A percentile compares a stretch with the other conserved stretches of the same genome.
Evolutionary conservation across 2,329 filamentous ascomycete genomes (phyloP).

Genomic region (Epichloe bromicola): DNA sequence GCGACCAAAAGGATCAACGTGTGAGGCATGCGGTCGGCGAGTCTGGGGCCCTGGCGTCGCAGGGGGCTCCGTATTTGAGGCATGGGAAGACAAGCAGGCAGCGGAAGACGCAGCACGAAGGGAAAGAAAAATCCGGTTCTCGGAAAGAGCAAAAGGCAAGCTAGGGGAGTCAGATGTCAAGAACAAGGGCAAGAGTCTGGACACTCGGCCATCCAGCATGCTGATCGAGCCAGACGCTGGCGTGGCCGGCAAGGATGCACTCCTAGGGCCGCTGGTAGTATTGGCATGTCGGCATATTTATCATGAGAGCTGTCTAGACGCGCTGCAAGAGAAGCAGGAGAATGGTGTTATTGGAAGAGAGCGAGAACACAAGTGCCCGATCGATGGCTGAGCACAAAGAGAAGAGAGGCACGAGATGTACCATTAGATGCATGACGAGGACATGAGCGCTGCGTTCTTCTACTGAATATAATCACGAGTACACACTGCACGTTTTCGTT

Average conservation of each 20-base stretch:
- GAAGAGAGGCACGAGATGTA: conserved; percentile 2
- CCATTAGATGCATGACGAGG: conserved; percentile 2
- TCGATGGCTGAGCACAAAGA: conserved; percentile 35
- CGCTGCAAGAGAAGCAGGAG: conserved; percentile 42
- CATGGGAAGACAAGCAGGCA: conserved; percentile 57
- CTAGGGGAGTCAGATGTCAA: conserved; percentile 19
- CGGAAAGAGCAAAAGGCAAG: conserved; percentile 26
- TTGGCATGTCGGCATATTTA: conserved; percentile 60
- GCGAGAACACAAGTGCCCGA: conserved; percentile 41
- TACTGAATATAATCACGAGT: no score
- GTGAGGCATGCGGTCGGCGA: conserved; percentile 70
- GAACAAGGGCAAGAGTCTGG: conserved; percentile 31
- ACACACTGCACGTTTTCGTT: no score
- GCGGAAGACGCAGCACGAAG: conserved; percentile 32
- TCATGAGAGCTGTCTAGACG: conserved; percentile 56
- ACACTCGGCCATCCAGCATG: conserved; percentile 29
- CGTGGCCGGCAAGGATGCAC: conserved; percentile 25
- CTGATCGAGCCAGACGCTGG: conserved; percentile 17
- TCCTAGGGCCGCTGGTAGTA: conserved; percentile 53
- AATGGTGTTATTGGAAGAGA: conserved; percentile 33
- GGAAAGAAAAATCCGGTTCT: conserved; percentile 25
- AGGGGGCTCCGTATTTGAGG: conserved; percentile 62
- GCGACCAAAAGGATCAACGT: conserved; percentile 75
- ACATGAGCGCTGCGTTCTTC: background rate
- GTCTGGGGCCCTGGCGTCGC: conserved; percentile 78